Percentiles rank a stretch among this genome's conserved stretches.
Evolutionary conservation across 805 yeast species (phyloP).

Genomic region (Sugiyamaella chiloensis): DNA sequence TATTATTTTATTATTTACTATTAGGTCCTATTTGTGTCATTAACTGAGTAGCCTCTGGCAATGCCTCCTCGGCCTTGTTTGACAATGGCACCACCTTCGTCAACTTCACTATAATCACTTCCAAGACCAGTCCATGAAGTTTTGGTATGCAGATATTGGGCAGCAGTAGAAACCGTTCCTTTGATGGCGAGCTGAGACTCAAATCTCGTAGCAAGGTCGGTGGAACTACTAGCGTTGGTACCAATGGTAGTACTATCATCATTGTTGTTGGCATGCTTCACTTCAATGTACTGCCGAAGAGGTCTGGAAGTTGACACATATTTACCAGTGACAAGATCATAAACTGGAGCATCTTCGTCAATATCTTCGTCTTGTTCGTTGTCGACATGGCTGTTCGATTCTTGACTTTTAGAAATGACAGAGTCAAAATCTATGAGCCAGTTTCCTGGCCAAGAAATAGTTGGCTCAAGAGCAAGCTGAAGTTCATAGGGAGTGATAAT

Average conservation of each 20-base stretch:
- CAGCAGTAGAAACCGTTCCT: constrained; percentile 87
- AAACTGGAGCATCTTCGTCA: constrained; percentile 70
- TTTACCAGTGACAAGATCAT: constrained; percentile 84
- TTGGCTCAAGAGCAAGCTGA: constrained; percentile 70
- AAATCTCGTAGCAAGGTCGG: constrained; percentile 45
- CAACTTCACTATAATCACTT: constrained; percentile 59
- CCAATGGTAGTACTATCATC: neutral
- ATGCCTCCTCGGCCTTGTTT: constrained; percentile 85
- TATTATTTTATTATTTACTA: too few relatives aligned
- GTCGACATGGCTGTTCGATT: constrained; percentile 20
- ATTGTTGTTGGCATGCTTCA: constrained; percentile 42
- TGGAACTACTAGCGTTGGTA: constrained; percentile 17
- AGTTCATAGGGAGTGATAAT: constrained; percentile 92
- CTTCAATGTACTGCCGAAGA: constrained; percentile 59
- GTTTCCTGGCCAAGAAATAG: constrained; percentile 85
- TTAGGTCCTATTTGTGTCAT: constrained; percentile 4
- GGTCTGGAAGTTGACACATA: constrained; percentile 71
- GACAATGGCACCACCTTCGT: constrained; percentile 67
- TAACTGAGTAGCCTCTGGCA: constrained; percentile 70
- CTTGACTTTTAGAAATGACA: constrained; percentile 38
- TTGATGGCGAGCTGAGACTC: constrained; percentile 61
- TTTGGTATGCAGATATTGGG: constrained; percentile 64
- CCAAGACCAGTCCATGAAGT: constrained; percentile 85
- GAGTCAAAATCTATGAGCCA: constrained; percentile 84
- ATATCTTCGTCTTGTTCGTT: constrained; percentile 28